Percentiles rank a stretch among this genome's conserved stretches.
These are phyloP conservation scores for Candida buenavistaensis DNA, from an alignment of 1,139 yeast genomes.

Conservation along the genomic window DNA sequence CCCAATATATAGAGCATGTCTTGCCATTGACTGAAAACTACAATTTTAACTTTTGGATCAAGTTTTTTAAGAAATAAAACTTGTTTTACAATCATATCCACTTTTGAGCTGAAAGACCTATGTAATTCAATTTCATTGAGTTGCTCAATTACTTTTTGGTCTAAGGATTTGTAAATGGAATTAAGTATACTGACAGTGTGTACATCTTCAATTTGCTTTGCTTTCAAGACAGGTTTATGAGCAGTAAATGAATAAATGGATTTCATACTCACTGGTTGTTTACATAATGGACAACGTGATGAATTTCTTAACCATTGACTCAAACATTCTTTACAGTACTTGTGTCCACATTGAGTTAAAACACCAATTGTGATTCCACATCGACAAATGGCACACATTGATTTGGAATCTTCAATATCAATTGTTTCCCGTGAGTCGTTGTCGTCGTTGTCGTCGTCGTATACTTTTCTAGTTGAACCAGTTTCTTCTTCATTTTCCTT, in stretches of 20 bases:
- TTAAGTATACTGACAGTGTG: conserved; percentile 32
- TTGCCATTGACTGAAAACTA: conserved; percentile 86
- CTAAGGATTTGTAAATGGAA: conserved; percentile 51
- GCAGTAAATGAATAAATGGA: conserved; percentile 64
- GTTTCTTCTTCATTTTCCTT: conserved; percentile 13
- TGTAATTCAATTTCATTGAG: conserved; percentile 46
- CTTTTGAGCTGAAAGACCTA: conserved; percentile 74
- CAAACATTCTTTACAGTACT: conserved; percentile 78
- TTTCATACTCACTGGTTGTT: conserved; percentile 39
- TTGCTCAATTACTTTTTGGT: conserved; percentile 37
- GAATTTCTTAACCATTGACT: conserved; percentile 62
- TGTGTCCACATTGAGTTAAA: conserved; percentile 86
- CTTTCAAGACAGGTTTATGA: conserved; percentile 46
- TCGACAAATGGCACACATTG: conserved; percentile 76
- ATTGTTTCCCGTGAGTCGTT: no score
- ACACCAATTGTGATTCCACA: conserved; percentile 70
- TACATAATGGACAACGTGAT: conserved; percentile 79
- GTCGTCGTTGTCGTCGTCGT: conserved; percentile 14
- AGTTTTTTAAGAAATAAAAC: conserved; percentile 57
- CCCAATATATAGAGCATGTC: conserved; percentile 68
- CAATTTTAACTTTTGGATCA: conserved; percentile 72
- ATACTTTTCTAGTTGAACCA: conserved; percentile 13
- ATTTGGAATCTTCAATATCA: conserved; percentile 20
- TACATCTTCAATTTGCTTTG: conserved; percentile 37
- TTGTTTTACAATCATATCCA: conserved; percentile 79